phyloP scores from a whole-genome alignment of 176 grass and related monocot species.

The Oryza glaberrima region DNA sequence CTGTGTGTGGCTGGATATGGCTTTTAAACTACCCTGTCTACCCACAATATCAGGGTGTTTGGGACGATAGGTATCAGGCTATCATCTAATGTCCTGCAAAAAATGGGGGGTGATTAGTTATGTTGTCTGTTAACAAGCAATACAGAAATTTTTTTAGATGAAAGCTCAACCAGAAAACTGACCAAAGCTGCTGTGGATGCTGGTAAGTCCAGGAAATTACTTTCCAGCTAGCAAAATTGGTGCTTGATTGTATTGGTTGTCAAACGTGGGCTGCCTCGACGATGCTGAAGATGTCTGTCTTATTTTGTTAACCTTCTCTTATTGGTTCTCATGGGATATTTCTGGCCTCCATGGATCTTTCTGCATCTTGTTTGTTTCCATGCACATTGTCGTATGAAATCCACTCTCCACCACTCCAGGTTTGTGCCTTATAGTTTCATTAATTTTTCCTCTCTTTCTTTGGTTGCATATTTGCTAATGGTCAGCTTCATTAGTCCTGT shows the following conservation, averaged over 20 bases:
- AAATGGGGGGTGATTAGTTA: neutral
- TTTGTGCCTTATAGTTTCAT: neutral
- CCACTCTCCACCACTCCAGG: neutral
- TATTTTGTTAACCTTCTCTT: neutral
- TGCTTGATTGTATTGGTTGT: slow-evolving; percentile 28
- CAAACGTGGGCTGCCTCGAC: neutral
- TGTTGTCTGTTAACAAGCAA: neutral
- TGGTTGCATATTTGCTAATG: slow-evolving; percentile 26
- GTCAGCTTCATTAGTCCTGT: neutral
- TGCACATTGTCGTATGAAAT: neutral
- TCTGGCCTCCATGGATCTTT: slow-evolving; percentile 3
- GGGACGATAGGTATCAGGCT: neutral
- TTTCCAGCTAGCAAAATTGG: neutral
- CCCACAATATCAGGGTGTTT: slow-evolving; percentile 15
- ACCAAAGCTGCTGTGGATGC: neutral
- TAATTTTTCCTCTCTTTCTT: neutral
- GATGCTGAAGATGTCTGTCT: slow-evolving; percentile 6
- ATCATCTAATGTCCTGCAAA: slow-evolving; percentile 19
- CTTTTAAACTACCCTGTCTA: neutral
- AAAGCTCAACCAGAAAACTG: slow-evolving; percentile 22
- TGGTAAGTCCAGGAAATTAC: slow-evolving; percentile 1
- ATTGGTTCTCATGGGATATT: slow-evolving; percentile 15
- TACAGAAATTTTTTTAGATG: slow-evolving; percentile 18
- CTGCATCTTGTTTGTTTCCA: neutral
- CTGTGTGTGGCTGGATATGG: neutral